These are phyloP conservation scores for Seminavis robusta DNA, from an alignment of 108 stramenopile species.

Conservation along the genomic window DNA sequence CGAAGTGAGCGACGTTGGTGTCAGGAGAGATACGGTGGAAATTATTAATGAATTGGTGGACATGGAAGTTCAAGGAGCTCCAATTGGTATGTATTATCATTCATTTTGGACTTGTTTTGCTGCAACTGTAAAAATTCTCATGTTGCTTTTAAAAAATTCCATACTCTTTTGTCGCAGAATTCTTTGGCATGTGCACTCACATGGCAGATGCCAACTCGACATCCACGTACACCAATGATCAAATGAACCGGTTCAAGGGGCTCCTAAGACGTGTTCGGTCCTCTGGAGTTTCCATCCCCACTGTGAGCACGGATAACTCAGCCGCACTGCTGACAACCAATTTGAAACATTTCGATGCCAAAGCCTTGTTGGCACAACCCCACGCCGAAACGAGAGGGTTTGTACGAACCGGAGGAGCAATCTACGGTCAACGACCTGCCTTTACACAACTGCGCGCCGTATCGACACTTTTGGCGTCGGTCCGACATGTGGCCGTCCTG, in stretches of 20 bases:
- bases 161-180: no score
- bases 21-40: slow-evolving; percentile 42
- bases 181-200: slow-evolving; percentile 77
- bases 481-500: slow-evolving; percentile 55
- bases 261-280: slow-evolving; percentile 49
- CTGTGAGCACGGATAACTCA: slow-evolving; percentile 53
- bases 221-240: slow-evolving; percentile 49
- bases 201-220: slow-evolving; percentile 74
- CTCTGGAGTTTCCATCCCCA: slow-evolving; percentile 56
- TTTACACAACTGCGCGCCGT: slow-evolving; percentile 52
- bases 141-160: no score
- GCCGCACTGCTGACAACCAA: slow-evolving; percentile 51
- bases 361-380: slow-evolving; percentile 37
- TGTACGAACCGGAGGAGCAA: slow-evolving; percentile 64
- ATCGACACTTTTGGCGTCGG: slow-evolving; percentile 55
- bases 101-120: no score
- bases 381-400: slow-evolving; percentile 46
- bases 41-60: slow-evolving; percentile 57
- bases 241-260: slow-evolving; percentile 51
- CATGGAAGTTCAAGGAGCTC: slow-evolving; percentile 38
- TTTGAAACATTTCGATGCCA: slow-evolving; percentile 58
- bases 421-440: slow-evolving; percentile 69
- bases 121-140: no score
- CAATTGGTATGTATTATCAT: slow-evolving; percentile 42
- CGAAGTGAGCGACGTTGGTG: slow-evolving; percentile 20